Percentiles rank a stretch among this genome's conserved stretches.
Evolutionary conservation across 169 alveolate genomes (phyloP).

Genomic region (Eimeria brunetti): DNA sequence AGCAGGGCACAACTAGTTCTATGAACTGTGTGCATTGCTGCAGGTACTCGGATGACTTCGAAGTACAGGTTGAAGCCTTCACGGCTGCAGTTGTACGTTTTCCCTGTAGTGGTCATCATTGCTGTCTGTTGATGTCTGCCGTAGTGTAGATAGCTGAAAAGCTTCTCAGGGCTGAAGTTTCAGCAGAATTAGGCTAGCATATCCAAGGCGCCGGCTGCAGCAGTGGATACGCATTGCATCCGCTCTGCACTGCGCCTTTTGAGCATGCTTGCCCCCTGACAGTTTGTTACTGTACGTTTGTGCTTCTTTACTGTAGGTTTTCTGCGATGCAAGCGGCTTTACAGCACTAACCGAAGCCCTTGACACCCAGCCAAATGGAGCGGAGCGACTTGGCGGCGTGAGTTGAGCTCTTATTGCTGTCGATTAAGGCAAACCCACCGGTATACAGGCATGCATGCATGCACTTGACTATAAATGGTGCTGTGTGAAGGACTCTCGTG

Average conservation of each 20-base stretch:
- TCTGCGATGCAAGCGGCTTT: conserved; percentile 89
- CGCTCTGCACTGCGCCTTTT: background rate
- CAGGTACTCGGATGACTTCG: conserved; percentile 87
- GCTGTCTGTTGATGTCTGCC: background rate
- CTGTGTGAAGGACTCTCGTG: background rate
- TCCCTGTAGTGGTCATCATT: no score
- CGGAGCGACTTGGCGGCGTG: conserved; percentile 86
- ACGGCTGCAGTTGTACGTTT: conserved; percentile 86
- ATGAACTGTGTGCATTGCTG: conserved; percentile 6
- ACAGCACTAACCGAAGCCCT: conserved; percentile 88
- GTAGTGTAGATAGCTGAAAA: background rate
- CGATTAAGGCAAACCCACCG: background rate
- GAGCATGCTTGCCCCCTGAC: background rate
- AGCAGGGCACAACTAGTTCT: background rate
- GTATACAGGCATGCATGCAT: background rate
- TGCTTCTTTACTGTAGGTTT: conserved; percentile 74
- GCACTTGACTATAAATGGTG: background rate
- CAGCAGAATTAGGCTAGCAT: background rate
- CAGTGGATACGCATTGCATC: background rate
- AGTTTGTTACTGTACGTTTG: background rate
- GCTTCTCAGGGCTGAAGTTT: background rate
- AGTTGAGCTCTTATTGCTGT: background rate
- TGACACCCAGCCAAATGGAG: conserved; percentile 87
- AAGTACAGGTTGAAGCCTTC: conserved; percentile 85
- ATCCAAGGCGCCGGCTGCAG: background rate